phyloP scores from a whole-genome alignment of 257 asterid species.

The Petunia secreta region DNA sequence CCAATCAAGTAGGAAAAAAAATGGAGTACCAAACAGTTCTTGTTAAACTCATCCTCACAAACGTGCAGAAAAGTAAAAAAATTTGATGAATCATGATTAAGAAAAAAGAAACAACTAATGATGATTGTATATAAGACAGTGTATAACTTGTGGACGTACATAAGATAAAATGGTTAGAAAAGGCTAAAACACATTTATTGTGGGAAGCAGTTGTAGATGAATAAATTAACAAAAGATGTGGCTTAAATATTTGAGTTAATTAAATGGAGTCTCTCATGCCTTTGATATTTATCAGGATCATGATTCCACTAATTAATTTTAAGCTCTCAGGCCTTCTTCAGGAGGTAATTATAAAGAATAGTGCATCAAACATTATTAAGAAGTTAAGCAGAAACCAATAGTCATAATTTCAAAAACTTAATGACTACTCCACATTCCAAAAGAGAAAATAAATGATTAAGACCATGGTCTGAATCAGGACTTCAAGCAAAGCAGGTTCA shows the following conservation, averaged over 20 bases:
- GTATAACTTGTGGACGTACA: not conserved
- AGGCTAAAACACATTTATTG: not conserved
- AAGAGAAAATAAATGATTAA: constrained; percentile 29
- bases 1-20: not conserved
- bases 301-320: not conserved
- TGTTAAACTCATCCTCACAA: not conserved
- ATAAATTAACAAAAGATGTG: too few species aligned
- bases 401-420: constrained; percentile 2
- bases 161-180: not conserved
- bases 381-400: constrained; percentile 10
- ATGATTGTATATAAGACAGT: constrained; percentile 2
- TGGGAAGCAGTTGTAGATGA: not conserved
- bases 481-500: constrained; percentile 19
- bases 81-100: constrained; percentile 1
- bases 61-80: constrained; percentile 18
- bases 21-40: not conserved
- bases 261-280: not conserved
- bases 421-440: constrained; percentile 20
- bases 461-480: not conserved
- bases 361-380: constrained; percentile 17
- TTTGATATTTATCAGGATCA: not conserved
- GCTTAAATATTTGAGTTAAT: too few species aligned
- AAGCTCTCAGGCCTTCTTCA: not conserved
- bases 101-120: not conserved
- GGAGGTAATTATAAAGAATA: not conserved